Base-by-base conservation (phyloP, 2,329 filamentous ascomycete species). In the Orbilia javanica region DNA sequence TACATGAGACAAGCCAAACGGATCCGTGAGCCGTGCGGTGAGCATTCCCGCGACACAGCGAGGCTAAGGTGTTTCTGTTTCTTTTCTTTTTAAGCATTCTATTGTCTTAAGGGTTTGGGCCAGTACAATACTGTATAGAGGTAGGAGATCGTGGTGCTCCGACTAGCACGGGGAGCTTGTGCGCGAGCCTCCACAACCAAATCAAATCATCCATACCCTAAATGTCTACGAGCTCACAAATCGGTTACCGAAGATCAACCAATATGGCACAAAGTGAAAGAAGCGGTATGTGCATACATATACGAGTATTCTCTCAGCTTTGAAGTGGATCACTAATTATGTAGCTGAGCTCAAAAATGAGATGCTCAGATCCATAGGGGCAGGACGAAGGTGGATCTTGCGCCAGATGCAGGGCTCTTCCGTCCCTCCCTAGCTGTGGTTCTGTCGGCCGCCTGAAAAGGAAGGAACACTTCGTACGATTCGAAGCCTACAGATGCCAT, bases 281-380 rank as follows among this genome's bases (percentile, higher is more conserved):
- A n/a, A n/a, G n/a, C n/a, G n/a, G 18, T 13, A 42, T 4, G 18
- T 39, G 2, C 15, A 7, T 44, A 60, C 18, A 18, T 60, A 60
- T 39, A 42, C 18, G 3, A 8, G 55, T 15, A 11, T 42, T 42
- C 55, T 15, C 53, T 60, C 20, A 10, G 10, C 34, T 42, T 60
- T 18, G 20, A 42, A 60, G 55, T 42, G 55, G 55, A 60, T 60
- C 52, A 39, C 11, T 27, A n/a, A 42, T 25, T 27, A n/a, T 6
- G 18, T 44, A 42, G 42, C 18, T 60, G 55, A 60, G 20, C 55
- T 34, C 55, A 8, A 57, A 36, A 39, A 27, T 22, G 18, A 39
- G 55, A 60, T 39, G 34, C 55, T 60, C 55, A 20, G 55, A 60
- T 60, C 55, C 34, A 60, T 60, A 60, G 22, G 55, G 55, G 31